Evolutionary conservation across 106 monocot genomes (phyloP), one percentile per base, ranked within the genome.

Genomic region (Dendrobium catenatum): DNA sequence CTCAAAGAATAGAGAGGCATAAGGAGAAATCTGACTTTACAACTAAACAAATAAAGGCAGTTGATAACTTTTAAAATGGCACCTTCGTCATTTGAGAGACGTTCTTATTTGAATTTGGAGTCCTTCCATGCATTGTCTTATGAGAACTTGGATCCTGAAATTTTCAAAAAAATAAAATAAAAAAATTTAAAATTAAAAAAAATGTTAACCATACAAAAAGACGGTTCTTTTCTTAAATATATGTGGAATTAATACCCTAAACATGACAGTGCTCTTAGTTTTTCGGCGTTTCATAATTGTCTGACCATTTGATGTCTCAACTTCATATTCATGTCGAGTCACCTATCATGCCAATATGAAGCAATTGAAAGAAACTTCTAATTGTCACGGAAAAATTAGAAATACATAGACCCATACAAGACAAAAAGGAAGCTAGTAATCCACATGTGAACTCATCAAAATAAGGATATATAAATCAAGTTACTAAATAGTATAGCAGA

Each of bases 261-360:
- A 86, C 88, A 91, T 83, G 40, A 93, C 85, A 76, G 95, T 93
- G 84, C 88, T 95, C 81, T 86, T 95, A 59, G 95, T 88, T 85
- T 88, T 99, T 82, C 87, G 89, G 70, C 91, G 92, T 82, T 93
- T 99, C 78, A 88, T 95, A 29, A 92, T 84, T 80, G 94, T 89
- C 86, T 85, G 85, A 72, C 93, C 93, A 87, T 93, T 89, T 51
- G 89, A 83, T 49, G 90, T 91, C 84, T 98, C 95, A 78, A 95
- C 88, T 89, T 93, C 98, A 88, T 95, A 93, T 85, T 99, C 98
- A 88, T 93, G 95, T 59, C 83, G 93, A 77, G 91, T 93, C 68
- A 93, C 86, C 98, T 99, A 79, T 16, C 15, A 56, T 59, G 17
- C 56, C 19, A 10, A 37, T 37, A 80, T 73, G 26, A 81, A 85